Evolutionary conservation across 345 rosid species (phyloP).

Genomic region (Cardiospermum halicacabum): DNA sequence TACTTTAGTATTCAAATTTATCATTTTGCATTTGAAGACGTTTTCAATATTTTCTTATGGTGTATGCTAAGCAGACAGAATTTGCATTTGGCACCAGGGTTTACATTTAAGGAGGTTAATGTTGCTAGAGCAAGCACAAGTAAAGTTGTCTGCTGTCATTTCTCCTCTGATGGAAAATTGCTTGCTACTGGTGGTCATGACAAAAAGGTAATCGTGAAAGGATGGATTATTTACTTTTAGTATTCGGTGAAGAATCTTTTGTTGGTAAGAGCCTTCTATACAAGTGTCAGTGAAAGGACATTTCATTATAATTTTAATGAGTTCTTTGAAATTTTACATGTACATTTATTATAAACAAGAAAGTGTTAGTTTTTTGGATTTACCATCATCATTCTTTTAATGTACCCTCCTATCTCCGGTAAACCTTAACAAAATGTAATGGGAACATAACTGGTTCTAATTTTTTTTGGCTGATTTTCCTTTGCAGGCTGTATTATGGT

Average conservation of each 20-base stretch:
- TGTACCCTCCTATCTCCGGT: not conserved
- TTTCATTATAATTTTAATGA: conserved; percentile 1
- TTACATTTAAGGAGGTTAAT: conserved; percentile 61
- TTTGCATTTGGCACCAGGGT: conserved; percentile 42
- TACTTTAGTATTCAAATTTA: conserved; percentile 1
- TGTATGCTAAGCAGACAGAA: conserved; percentile 4
- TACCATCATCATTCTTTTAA: not conserved
- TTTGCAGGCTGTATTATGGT: conserved; percentile 84
- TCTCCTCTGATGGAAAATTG: conserved; percentile 93
- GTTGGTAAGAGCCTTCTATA: not conserved
- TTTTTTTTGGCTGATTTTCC: conserved; percentile 8
- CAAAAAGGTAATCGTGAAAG: conserved; percentile 63
- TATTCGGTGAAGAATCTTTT: not conserved
- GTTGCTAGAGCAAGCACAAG: conserved; percentile 73
- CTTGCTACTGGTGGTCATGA: conserved; percentile 99
- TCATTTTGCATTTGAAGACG: conserved; percentile 9
- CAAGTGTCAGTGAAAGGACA: not conserved
- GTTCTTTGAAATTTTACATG: not conserved
- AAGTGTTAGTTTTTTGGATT: not conserved
- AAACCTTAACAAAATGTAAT: not conserved
- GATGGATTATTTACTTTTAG: not conserved
- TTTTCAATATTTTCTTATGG: conserved; percentile 13
- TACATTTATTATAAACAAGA: not conserved
- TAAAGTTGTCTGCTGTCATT: conserved; percentile 84
- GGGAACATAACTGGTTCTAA: not conserved